Base-by-base conservation (phyloP, 495 filamentous ascomycete genomes). In the Oidiodendron maius region DNA sequence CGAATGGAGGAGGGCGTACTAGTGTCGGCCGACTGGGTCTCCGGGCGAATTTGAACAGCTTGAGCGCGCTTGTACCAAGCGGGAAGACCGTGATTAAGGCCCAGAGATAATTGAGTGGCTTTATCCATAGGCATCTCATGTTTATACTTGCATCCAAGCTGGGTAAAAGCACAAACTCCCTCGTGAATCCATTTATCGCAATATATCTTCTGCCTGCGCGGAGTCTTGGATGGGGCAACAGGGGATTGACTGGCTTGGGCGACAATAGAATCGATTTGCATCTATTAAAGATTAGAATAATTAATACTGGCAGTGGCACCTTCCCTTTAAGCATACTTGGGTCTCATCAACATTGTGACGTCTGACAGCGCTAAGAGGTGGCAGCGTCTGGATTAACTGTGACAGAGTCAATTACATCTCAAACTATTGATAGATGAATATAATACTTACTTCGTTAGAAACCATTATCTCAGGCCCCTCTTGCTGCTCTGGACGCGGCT, bases 101-200 rank as follows among this genome's bases (percentile, higher is more conserved):
- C 89, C 10, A 91, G 71, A 25, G 66, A 63, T 34, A 74, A 65
- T 52, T 91, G 72, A 40, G 76, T 83, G 0, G 62, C 66, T 25
- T 53, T 56, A 35, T 85, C 81, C 18, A 65, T 63, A 1, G 90
- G 90, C 80, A 95, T 91, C 58, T 91, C 84, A 59, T 96, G 90
- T 65, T 85, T 86, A 69, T 79, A 96, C 54, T 83, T 72, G 65
- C 90, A 95, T 2, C 90, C 89, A 58, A 89, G 82, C 61, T 91
- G 85, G 30, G 74, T 79, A 64, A 86, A 96, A 57, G 86, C 85
- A 63, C 90, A 96, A 43, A 84, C 78, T 25, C 89, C 89, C 38
- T 82, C 81, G 51, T 84, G 81, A 36, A 95, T 80, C 87, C 87
- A 96, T 63, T 88, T 86, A 28, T 85, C 86, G 68, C 90, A 95